These are phyloP conservation scores for Coniochaeta sp. DNA, from an alignment of 2,329 filamentous ascomycete genomes.

Conservation along the genomic window DNA sequence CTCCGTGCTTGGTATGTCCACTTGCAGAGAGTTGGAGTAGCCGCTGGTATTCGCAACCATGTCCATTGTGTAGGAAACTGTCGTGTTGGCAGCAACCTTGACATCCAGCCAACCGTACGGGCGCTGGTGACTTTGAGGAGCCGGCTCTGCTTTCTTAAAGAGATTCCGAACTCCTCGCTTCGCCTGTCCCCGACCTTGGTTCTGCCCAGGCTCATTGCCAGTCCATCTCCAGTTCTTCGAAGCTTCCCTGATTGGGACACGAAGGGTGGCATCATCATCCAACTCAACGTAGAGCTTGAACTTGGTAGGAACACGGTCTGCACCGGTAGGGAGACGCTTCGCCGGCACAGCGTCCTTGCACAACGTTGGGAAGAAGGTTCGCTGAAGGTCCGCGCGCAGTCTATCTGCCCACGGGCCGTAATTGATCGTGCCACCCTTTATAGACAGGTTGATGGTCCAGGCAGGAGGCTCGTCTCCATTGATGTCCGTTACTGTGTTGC, in stretches of 20 bases:
- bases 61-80: slow-evolving; percentile 82
- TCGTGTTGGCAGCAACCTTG: slow-evolving; percentile 71
- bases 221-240: slow-evolving; percentile 98
- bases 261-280: slow-evolving; percentile 70
- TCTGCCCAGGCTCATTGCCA: slow-evolving; percentile 53
- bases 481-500: slow-evolving; percentile 46
- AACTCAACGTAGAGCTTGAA: slow-evolving; percentile 81
- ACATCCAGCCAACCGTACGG: slow-evolving; percentile 92
- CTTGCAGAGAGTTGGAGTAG: slow-evolving; percentile 65
- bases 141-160: slow-evolving; percentile 54
- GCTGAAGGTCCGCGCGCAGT: slow-evolving; percentile 78
- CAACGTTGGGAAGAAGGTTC: slow-evolving; percentile 77
- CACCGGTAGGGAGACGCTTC: slow-evolving; percentile 55
- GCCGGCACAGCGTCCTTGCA: slow-evolving; percentile 70
- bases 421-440: slow-evolving; percentile 77
- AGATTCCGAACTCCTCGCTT: slow-evolving; percentile 50
- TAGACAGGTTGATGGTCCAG: slow-evolving; percentile 75
- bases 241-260: slow-evolving; percentile 77
- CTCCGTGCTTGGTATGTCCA: slow-evolving; percentile 75
- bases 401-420: slow-evolving; percentile 97
- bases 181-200: slow-evolving; percentile 32
- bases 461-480: slow-evolving; percentile 78
- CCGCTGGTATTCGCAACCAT: slow-evolving; percentile 69
- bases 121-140: slow-evolving; percentile 54
- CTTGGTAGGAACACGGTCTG: slow-evolving; percentile 64